Evolutionary conservation across 306 rosid genomes (phyloP), one percentile per base, ranked within the genome.

Genomic region (Astragalus membranaceus): DNA sequence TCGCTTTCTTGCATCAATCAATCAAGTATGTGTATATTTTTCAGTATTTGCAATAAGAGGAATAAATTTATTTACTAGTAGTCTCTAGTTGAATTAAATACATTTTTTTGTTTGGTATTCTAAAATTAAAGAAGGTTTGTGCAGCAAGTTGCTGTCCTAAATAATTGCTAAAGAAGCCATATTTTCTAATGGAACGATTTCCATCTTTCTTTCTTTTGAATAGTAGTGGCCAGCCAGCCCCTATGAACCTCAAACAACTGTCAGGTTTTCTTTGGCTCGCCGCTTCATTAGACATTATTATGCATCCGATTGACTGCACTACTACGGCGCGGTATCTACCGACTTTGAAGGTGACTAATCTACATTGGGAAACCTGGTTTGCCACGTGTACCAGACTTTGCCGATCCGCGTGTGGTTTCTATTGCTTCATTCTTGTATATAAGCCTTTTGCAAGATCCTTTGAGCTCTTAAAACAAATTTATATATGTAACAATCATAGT

Each of bases 161-260:
- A n/a, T n/a, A 39, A 72, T 78, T 8, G 82, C 82, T 1, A 75
- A 35, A 17, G 84, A 68, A 55, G 87, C 81, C 29, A 83, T 52
- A 35, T 82, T 79, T 64, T 83, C 84, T 30, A 75, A 41, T 46
- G 60, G 64, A 33, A 67, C 53, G 1, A 8, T 56, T 13, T 64
- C 69, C 51, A 63, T 15, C 6, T 5, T 69, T 47, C 6, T 5
- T 69, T 47, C 39, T 61, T 46, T 69, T 79, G 82, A 35, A 64
- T 2, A 69, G 30, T 15, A 23, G 26, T 2, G 26, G 26, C 26
- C 26, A 23, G 26, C 26, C 26, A 23, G 26, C 26, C 26, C 2
- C 2, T 23, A 23, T 23, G 26, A 23, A 23, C 26, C 26, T 23
- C 26, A 23, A 23, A 23, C 26, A 23, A 2, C 26, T 23, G 26